Base-by-base conservation (phyloP, 108 stramenopile genomes). In the Fragilaria crotonensis region DNA sequence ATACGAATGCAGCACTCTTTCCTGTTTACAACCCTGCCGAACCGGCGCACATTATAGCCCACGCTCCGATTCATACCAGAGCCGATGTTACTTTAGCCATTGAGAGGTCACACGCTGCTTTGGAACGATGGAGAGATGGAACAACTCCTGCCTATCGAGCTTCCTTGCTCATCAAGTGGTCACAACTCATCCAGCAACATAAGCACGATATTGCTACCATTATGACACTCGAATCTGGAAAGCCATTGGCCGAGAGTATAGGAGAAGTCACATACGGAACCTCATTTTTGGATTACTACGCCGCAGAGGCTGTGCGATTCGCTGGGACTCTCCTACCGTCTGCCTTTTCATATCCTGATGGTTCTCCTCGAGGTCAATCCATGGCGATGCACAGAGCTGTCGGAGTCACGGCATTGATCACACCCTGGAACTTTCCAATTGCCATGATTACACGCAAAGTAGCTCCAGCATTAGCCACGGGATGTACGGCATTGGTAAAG, bases 351-450 rank as follows among this genome's bases (percentile, higher is more conserved):
- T 9, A 23, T 7, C 23, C 41, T 20, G 50, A 63, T 30, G 74
- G 70, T 27, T n/a, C n/a, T n/a, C 89, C 89, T 1, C 59, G 76
- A 18, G 83, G 91, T 27, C 73, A 72, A 51, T 36, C 88, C 30
- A 63, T 94, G 76, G 86, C 86, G 5, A 57, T 77, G 5, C 77
- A 90, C 2, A 80, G 97, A 69, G 89, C 95, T 7, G 87, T 98
- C 1, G 97, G 97, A 30, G 88, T 95, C 18, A 36, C 59, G 11
- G 78, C 64, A 29, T 51, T 91, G 7, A 82, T 96, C n/a, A 88
- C 93, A 25, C 98, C 98, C 17, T 97, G 96, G 96, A 99, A 99
- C 72, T 99, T 97, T 66, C 98, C 98, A 0, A 45, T 76, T 26
- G 96, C 96, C 18, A 97, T 99, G 98, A 84, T 98, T 26, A 93